These are phyloP conservation scores for Gossypium australe DNA, from an alignment of 345 rosid genomes.

Conservation along the genomic window DNA sequence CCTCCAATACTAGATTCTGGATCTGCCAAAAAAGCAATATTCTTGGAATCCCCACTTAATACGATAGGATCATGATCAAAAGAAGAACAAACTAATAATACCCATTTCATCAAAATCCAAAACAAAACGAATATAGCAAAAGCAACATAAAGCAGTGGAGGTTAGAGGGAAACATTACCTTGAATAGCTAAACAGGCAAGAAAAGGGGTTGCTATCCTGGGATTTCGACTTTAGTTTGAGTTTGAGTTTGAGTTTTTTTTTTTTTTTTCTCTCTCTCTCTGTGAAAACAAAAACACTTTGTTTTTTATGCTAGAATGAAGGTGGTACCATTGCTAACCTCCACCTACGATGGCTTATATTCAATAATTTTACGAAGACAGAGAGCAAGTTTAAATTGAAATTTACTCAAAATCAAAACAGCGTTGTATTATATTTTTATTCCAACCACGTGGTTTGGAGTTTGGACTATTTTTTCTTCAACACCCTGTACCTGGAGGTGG, in stretches of 20 bases:
- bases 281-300: background rate
- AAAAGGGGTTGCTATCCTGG: background rate
- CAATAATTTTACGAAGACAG: background rate
- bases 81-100: background rate
- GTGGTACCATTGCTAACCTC: background rate
- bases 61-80: background rate
- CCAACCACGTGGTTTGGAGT: conserved; percentile 48
- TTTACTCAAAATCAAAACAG: background rate
- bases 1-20: conserved; percentile 12
- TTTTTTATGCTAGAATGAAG: background rate
- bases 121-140: background rate
- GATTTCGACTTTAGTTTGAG: background rate
- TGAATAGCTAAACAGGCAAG: conserved; percentile 10
- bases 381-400: too few species aligned
- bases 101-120: conserved; percentile 3
- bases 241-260: background rate
- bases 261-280: background rate
- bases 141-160: background rate
- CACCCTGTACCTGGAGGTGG: background rate
- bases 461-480: background rate
- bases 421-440: conserved; percentile 6
- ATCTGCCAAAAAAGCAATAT: conserved; percentile 24
- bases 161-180: conserved; percentile 33
- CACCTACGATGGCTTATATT: background rate
- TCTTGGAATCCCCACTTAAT: background rate